A percentile compares a stretch with the other conserved stretches of the same genome.
Evolutionary conservation across 306 rosid genomes (phyloP).

Genomic region (Prunus armeniaca): DNA sequence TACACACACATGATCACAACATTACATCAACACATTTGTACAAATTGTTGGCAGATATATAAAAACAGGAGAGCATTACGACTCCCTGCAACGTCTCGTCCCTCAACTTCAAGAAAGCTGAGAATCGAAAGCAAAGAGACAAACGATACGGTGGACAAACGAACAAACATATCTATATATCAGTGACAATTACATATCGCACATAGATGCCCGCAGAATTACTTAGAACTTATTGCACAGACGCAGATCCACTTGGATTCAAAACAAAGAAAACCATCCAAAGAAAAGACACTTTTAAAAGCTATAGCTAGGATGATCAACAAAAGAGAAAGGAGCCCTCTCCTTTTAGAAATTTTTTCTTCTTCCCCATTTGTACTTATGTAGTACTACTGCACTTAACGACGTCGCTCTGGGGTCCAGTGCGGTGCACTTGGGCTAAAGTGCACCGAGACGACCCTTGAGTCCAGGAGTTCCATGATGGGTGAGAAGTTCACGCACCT

Average conservation of each 20-base stretch:
- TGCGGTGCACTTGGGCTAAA: conserved; percentile 77
- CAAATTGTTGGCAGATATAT: not conserved
- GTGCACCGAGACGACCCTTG: conserved; percentile 68
- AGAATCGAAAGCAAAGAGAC: not conserved
- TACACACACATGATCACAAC: not conserved
- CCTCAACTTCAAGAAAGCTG: not conserved
- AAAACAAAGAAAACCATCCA: conserved; percentile 9
- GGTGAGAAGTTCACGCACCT: conserved; percentile 86
- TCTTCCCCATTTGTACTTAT: not conserved
- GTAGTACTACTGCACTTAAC: conserved; percentile 2
- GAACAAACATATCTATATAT: conserved; percentile 12
- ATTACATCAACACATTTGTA: conserved; percentile 4
- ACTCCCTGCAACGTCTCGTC: not conserved
- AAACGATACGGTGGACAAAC: conserved; percentile 16
- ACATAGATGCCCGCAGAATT: conserved; percentile 18
- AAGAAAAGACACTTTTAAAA: conserved; percentile 28
- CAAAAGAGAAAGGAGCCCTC: conserved; percentile 7
- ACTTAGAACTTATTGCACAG: conserved; percentile 42
- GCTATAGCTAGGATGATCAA: conserved; percentile 29
- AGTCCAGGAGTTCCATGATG: conserved; percentile 75
- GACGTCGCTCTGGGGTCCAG: conserved; percentile 79
- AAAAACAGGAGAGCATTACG: not conserved
- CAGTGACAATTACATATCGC: conserved; percentile 28
- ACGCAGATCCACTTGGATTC: conserved; percentile 20
- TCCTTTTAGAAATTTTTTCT: not conserved